Conservation (phyloP, 2,329 filamentous ascomycete species). For the Magnaporthiopsis poae region DNA sequence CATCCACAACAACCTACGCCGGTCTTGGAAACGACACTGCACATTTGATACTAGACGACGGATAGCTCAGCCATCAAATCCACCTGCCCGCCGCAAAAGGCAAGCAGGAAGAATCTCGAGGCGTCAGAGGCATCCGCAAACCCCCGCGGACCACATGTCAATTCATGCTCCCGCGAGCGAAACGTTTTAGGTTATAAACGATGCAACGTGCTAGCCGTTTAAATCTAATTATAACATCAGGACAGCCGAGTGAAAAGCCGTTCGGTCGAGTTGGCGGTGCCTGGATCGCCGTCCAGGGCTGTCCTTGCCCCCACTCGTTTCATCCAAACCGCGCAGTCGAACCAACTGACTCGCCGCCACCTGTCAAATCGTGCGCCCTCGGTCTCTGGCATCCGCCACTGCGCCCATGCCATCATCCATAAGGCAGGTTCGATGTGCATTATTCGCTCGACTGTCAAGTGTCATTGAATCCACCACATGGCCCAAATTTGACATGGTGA, state of each 20-base stretch:
- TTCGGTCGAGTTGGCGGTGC: not conserved
- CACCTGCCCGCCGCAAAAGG: not conserved
- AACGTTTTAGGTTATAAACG: not conserved
- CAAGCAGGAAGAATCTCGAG: not conserved
- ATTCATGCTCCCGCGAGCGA: not conserved
- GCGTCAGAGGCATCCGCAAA: not conserved
- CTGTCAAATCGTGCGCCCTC: too few relatives aligned
- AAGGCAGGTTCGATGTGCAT: not conserved
- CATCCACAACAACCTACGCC: too few relatives aligned
- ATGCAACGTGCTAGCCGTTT: not conserved
- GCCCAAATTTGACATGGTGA: too few relatives aligned
- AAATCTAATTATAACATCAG: not conserved
- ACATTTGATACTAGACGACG: too few relatives aligned
- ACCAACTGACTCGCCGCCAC: not conserved
- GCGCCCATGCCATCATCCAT: not conserved
- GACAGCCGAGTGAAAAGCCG: not conserved
- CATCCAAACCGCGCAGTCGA: not conserved
- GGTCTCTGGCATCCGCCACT: not conserved
- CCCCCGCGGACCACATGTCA: not conserved
- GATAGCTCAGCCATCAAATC: not conserved
- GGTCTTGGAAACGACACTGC: too few relatives aligned
- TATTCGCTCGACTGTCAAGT: too few relatives aligned
- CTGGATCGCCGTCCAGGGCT: not conserved
- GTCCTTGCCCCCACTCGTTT: not conserved
- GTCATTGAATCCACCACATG: too few relatives aligned